Base-by-base conservation (phyloP, 169 alveolate species). In the Cryptosporidium felis region DNA sequence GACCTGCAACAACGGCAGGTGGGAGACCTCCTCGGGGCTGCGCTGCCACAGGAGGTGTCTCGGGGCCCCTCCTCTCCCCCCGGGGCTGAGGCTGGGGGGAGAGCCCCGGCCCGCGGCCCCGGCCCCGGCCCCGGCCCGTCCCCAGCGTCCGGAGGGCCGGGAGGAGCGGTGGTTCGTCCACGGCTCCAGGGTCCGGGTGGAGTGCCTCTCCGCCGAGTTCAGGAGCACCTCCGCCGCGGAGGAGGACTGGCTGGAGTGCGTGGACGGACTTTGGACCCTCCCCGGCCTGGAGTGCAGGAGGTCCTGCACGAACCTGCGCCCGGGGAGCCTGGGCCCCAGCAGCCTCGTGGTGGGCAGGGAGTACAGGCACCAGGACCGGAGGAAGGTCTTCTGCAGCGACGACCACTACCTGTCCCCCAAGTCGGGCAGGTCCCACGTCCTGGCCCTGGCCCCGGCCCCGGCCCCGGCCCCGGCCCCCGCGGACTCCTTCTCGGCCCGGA, bases 1-100 rank as follows among this genome's bases (percentile, higher is more conserved):
- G 5, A 38, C 46, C 2, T 74, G 85, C 23, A 74, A 74, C 23
- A 74, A 74, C 42, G 85, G 85, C 21, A 74, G 85, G 61, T 74
- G 85, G 85, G 85, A 74, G 34, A 21, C 85, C 5, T n/a, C 46
- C 9, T 38, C 85, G 12, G 61, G 61, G 36, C 41, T 74, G 5
- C 32, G 46, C 28, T 74, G 85, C 36, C 51, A 49, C 46, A 53
- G 61, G 23, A 49, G 26, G 23, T 74, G 85, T 36, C n/a, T 16
- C 34, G 14, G 40, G 6, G 18, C 56, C 10, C 32, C 40, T 6
- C 21, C 32, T 9, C 49, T 74, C 1, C 59, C 85, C 18, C 36
- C 1, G 36, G 85, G 85, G 5, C 41, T 74, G 9, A 18, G 16
- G 16, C 23, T 56, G 28, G n/a, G 32, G 23, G 21, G 32, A 8